These are phyloP conservation scores for Fusarium multiceps DNA, from an alignment of 2,329 filamentous ascomycete species.

Conservation along the genomic window DNA sequence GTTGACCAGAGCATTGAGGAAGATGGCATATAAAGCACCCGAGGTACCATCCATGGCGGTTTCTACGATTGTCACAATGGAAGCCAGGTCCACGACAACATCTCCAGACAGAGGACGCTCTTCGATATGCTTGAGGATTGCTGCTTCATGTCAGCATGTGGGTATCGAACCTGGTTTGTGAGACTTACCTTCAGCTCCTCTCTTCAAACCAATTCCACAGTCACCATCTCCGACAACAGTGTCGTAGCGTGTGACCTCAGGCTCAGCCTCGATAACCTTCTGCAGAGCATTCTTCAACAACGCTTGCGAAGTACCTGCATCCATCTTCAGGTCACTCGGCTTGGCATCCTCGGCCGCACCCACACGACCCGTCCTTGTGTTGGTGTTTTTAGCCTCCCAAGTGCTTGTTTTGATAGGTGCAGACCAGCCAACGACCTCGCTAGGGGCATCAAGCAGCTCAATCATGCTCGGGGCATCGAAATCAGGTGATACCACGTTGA, in stretches of 20 bases:
- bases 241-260: constrained; percentile 78
- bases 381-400: constrained; percentile 68
- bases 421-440: constrained; percentile 77
- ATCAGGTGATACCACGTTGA: constrained; percentile 71
- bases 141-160: constrained; percentile 50
- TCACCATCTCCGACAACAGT: constrained; percentile 92
- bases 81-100: constrained; percentile 63
- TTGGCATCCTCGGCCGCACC: constrained; percentile 50
- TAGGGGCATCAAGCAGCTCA: constrained; percentile 75
- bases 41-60: constrained; percentile 71
- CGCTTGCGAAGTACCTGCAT: constrained; percentile 61
- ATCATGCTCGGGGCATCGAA: constrained; percentile 72
- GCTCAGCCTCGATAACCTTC: constrained; percentile 72
- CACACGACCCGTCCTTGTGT: constrained; percentile 56
- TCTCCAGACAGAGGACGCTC: constrained; percentile 61
- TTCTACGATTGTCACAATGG: constrained; percentile 66
- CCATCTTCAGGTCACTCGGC: constrained; percentile 63
- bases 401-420: constrained; percentile 70
- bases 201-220: constrained; percentile 86
- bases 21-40: constrained; percentile 78
- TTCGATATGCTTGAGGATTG: constrained; percentile 63
- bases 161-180: not conserved
- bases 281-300: constrained; percentile 69
- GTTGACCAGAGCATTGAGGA: constrained; percentile 85
- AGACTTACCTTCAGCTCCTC: constrained; percentile 78